These are phyloP conservation scores for Metschnikowia cerradonensis DNA, from an alignment of 805 yeast species.

Conservation along the genomic window DNA sequence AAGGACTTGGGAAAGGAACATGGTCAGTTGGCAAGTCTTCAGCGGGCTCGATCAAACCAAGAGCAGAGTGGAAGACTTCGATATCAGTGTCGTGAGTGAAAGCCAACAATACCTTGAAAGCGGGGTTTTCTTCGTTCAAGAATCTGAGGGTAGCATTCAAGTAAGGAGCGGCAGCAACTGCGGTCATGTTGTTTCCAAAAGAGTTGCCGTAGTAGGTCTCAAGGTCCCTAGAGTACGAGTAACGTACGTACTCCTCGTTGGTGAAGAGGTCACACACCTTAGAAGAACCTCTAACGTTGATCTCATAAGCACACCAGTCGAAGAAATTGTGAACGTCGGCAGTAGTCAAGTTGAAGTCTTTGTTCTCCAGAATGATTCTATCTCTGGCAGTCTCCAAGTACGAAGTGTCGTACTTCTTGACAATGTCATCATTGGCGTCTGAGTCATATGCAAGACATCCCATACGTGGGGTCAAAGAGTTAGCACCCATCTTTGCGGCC, in stretches of 20 bases:
- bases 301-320: conserved; percentile 69
- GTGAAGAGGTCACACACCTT: conserved; percentile 67
- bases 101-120: conserved; percentile 57
- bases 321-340: conserved; percentile 53
- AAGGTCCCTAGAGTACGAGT: conserved; percentile 59
- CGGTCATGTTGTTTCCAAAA: conserved; percentile 56
- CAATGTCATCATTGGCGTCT: conserved; percentile 23
- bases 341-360: conserved; percentile 48
- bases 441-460: conserved; percentile 39
- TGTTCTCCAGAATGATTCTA: conserved; percentile 54
- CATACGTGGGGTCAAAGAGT: conserved; percentile 53
- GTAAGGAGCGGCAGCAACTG: conserved; percentile 57
- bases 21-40: conserved; percentile 42
- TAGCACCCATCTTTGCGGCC: conserved; percentile 46
- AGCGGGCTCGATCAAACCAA: conserved; percentile 50
- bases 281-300: conserved; percentile 65
- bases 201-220: conserved; percentile 59
- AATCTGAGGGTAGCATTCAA: conserved; percentile 47
- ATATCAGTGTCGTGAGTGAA: conserved; percentile 75
- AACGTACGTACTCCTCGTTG: conserved; percentile 59
- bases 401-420: conserved; percentile 27
- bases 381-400: conserved; percentile 52
- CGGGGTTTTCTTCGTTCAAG: conserved; percentile 39
- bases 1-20: conserved; percentile 46
- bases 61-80: conserved; percentile 56